Evolutionary conservation across 2,329 filamentous ascomycete genomes (phyloP).

Genomic region (Botrytis aclada): DNA sequence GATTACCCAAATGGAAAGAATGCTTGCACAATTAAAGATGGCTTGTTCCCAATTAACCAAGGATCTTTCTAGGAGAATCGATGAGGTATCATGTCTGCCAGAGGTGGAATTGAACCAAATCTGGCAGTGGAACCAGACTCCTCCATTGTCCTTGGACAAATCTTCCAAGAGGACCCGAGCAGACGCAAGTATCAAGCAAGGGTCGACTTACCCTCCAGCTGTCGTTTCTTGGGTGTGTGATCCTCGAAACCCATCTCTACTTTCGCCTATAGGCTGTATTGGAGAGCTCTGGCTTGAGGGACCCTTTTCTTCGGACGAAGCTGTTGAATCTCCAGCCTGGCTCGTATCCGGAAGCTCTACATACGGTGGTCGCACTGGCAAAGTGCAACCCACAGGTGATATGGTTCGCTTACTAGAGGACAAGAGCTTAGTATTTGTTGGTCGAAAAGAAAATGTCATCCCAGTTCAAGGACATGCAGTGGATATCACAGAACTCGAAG

Average conservation of each 20-base stretch:
- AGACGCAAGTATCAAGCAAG: constrained; percentile 26
- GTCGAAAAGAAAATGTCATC: constrained; percentile 52
- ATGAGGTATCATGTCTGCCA: constrained; percentile 37
- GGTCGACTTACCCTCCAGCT: constrained; percentile 39
- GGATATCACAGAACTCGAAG: constrained; percentile 42
- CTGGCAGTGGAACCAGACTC: constrained; percentile 43
- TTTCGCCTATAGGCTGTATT: constrained; percentile 43
- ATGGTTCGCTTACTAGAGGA: constrained; percentile 53
- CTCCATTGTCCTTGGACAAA: constrained; percentile 40
- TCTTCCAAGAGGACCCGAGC: constrained; percentile 29
- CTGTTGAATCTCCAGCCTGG: constrained; percentile 46
- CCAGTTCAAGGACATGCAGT: constrained; percentile 41
- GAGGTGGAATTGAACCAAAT: constrained; percentile 42
- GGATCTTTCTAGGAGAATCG: constrained; percentile 31
- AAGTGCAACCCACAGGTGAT: constrained; percentile 53
- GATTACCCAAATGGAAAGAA: constrained; percentile 39
- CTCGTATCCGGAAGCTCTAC: constrained; percentile 37
- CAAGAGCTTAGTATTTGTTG: constrained; percentile 52
- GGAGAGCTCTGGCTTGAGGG: constrained; percentile 45
- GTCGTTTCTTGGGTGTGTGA: constrained; percentile 38
- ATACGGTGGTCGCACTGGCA: constrained; percentile 33
- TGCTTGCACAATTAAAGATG: constrained; percentile 39
- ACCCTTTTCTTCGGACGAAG: constrained; percentile 50
- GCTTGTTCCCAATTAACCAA: constrained; percentile 27
- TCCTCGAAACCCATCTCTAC: constrained; percentile 36